Evolutionary conservation across 441 rosid genomes (phyloP), one percentile per base, ranked within the genome.

Genomic region (Daphne laureola): DNA sequence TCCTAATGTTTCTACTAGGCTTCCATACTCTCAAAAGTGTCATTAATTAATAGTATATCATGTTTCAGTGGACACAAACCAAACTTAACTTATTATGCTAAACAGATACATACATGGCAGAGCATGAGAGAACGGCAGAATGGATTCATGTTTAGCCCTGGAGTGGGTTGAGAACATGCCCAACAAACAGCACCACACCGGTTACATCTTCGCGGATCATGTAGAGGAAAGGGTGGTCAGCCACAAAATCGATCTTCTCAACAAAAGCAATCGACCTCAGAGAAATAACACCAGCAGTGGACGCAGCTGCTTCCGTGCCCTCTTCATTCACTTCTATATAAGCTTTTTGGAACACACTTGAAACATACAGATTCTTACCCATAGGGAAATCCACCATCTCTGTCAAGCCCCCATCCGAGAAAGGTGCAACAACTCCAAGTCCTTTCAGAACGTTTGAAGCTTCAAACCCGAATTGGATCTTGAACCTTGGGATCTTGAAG

Each of bases 241-340:
- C 94, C 6, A 90, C 85, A 62, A 85, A 90, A 52, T 83, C 75
- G 42, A 76, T 64, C 23, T 62, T 48, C 3, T 69, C 64, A 48
- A 21, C 8, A 26, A 1, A 4, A 55, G 7, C 4, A 49, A 70
- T 1, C 31, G 36, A 0, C 25, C 71, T 71, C 17, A 58, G 51
- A 2, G 0, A 14, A 53, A 72, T 27, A 60, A 72, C 69, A 43
- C 38, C 82, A 55, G 73, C 83, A 58, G 75, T 82, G 58, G 88
- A 66, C 42, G 80, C 82, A 43, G 83, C 86, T 41, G 92, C 94
- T 66, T 87, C 86, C 0, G 92, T 80, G 31, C 96, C 98, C 73
- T 85, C 84, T 73, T 87, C 96, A 43, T 81, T 81, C n/a, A 90
- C 95, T 43, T 83, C 98, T 26, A 87, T 78, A 71, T 83, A 81